phyloP scores from a whole-genome alignment of 1,139 yeast species.

The Saccharomyces uvarum region DNA sequence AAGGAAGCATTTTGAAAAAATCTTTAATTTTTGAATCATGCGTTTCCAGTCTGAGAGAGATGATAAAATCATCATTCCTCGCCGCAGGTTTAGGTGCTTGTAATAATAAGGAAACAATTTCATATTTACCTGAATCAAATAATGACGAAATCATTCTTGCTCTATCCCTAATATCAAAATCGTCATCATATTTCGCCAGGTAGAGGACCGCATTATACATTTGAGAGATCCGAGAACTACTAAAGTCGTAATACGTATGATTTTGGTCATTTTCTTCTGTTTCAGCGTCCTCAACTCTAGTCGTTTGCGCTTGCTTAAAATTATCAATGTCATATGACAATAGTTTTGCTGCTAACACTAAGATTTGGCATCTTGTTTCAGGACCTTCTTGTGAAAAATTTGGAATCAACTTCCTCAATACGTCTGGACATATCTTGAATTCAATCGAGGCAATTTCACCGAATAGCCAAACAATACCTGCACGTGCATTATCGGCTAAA shows the following conservation, averaged over 20 bases:
- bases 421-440: constrained; percentile 66
- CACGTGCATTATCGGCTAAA: constrained; percentile 48
- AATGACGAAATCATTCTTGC: constrained; percentile 62
- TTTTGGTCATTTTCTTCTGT: neutral
- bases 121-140: constrained; percentile 37
- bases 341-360: constrained; percentile 69
- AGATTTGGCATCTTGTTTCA: constrained; percentile 59
- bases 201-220: constrained; percentile 58
- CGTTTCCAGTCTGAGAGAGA: neutral
- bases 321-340: constrained; percentile 47
- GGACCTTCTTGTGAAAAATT: constrained; percentile 49
- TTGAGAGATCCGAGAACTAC: constrained; percentile 40
- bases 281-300: constrained; percentile 13
- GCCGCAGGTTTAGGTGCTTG: constrained; percentile 72
- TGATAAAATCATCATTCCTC: neutral
- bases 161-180: constrained; percentile 77
- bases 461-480: constrained; percentile 82
- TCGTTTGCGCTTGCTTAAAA: constrained; percentile 19
- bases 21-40: constrained; percentile 8
- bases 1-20: constrained; percentile 7
- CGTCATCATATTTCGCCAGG: constrained; percentile 64
- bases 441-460: constrained; percentile 61
- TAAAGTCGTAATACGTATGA: constrained; percentile 27
- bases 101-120: constrained; percentile 65
- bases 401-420: constrained; percentile 53